Evolutionary conservation across 2,329 filamentous ascomycete genomes (phyloP).

Genomic region (Scedosporium dehoogii): DNA sequence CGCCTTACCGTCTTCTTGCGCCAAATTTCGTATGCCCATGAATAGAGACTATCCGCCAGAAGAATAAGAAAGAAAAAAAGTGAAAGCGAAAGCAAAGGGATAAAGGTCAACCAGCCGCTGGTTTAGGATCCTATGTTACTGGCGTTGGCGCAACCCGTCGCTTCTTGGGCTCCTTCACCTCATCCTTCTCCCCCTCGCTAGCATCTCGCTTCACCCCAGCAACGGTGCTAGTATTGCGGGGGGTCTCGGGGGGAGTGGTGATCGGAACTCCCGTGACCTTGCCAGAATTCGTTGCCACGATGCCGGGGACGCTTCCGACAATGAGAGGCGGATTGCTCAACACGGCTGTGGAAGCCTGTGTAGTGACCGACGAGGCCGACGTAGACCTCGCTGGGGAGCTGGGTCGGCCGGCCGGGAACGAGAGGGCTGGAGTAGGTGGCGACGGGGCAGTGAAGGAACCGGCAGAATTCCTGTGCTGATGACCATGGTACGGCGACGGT

Average conservation of each 20-base stretch:
- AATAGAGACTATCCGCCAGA: neutral
- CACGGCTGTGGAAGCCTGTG: slow-evolving; percentile 47
- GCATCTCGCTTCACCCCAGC: slow-evolving; percentile 46
- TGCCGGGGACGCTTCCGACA: slow-evolving; percentile 64
- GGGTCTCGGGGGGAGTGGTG: slow-evolving; percentile 86
- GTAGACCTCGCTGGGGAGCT: slow-evolving; percentile 78
- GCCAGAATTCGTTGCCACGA: slow-evolving; percentile 63
- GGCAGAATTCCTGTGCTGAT: slow-evolving; percentile 48
- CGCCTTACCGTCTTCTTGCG: neutral
- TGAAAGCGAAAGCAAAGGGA: neutral
- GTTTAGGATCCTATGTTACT: slow-evolving; percentile 1
- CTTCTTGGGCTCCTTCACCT: slow-evolving; percentile 51
- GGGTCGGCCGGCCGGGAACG: slow-evolving; percentile 55
- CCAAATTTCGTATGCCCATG: neutral
- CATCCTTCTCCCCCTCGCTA: slow-evolving; percentile 43
- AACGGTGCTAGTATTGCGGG: slow-evolving; percentile 41
- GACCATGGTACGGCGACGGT: slow-evolving; percentile 46
- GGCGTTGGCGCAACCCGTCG: slow-evolving; percentile 58
- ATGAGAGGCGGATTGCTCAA: slow-evolving; percentile 73
- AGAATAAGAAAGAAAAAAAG: neutral
- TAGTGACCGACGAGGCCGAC: slow-evolving; percentile 70
- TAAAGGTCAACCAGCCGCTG: neutral
- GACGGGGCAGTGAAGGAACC: slow-evolving; percentile 50
- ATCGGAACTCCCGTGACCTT: slow-evolving; percentile 58
- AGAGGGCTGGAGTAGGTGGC: slow-evolving; percentile 41